A percentile compares a stretch with the other conserved stretches of the same genome.
phyloP scores from a whole-genome alignment of 2,329 filamentous ascomycete genomes.

The Cadophora malorum region DNA sequence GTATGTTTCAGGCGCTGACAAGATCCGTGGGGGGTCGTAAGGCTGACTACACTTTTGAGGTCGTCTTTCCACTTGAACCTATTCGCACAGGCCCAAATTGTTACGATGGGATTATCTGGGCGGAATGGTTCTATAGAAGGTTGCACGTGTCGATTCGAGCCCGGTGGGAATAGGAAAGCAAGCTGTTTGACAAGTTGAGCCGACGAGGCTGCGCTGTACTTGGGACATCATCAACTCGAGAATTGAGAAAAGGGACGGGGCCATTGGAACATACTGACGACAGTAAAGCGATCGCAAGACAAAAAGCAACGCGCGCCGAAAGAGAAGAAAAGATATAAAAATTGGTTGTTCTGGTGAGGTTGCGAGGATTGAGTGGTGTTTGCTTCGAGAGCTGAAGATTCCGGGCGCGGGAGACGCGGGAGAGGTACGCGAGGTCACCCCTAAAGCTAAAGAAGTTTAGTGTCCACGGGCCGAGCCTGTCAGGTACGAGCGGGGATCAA shows the following conservation, averaged over 20 bases:
- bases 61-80: neutral
- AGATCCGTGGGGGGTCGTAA: neutral
- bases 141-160: neutral
- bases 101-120: neutral
- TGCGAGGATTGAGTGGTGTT: neutral
- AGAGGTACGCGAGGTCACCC: conserved; percentile 4
- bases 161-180: neutral
- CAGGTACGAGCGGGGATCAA: conserved; percentile 5
- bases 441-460: neutral
- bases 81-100: neutral
- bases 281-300: neutral
- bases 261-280: neutral
- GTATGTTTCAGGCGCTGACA: conserved; percentile 2
- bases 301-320: neutral
- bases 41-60: neutral
- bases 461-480: neutral
- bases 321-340: neutral
- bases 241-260: neutral
- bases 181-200: neutral
- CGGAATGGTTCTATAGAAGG: neutral
- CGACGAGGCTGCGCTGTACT: neutral
- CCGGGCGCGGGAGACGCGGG: neutral
- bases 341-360: neutral
- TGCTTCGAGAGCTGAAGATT: neutral
- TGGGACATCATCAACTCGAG: neutral